These are phyloP conservation scores for Neofusicoccum sp. DNA, from an alignment of 2,329 filamentous ascomycete species.

Conservation along the genomic window DNA sequence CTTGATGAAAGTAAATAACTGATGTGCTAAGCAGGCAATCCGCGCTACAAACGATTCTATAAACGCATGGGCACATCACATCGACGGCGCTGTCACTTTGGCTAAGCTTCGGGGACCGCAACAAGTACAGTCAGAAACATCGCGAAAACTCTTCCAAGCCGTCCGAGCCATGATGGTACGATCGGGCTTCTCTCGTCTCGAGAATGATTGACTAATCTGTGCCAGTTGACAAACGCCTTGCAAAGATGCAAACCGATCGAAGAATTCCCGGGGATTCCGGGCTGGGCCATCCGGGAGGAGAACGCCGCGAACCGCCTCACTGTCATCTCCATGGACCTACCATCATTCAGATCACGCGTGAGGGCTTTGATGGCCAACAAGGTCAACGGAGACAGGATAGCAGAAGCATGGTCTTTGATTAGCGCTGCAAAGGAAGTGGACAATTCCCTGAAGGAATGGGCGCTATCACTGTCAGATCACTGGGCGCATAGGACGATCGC, in stretches of 20 bases:
- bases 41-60: constrained; percentile 38
- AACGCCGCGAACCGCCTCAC: constrained; percentile 42
- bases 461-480: constrained; percentile 31
- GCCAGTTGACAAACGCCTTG: constrained; percentile 39
- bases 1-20: background rate
- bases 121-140: constrained; percentile 38
- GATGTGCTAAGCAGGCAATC: constrained; percentile 30
- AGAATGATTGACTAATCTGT: constrained; percentile 6
- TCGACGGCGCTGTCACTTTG: constrained; percentile 41
- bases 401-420: constrained; percentile 34
- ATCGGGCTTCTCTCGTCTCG: background rate
- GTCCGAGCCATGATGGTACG: constrained; percentile 43
- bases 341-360: constrained; percentile 36
- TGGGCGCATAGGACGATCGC: constrained; percentile 37
- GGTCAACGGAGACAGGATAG: constrained; percentile 19
- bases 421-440: constrained; percentile 38
- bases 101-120: constrained; percentile 38
- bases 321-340: constrained; percentile 39
- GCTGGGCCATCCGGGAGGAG: constrained; percentile 37
- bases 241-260: constrained; percentile 40
- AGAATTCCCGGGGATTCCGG: constrained; percentile 34
- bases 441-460: constrained; percentile 37
- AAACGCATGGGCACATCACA: constrained; percentile 38
- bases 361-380: constrained; percentile 30
- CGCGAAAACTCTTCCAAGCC: constrained; percentile 39